Evolutionary conservation across 2,329 filamentous ascomycete genomes (phyloP), one percentile per base, ranked within the genome.

Genomic region (Cladorrhinum sp.): DNA sequence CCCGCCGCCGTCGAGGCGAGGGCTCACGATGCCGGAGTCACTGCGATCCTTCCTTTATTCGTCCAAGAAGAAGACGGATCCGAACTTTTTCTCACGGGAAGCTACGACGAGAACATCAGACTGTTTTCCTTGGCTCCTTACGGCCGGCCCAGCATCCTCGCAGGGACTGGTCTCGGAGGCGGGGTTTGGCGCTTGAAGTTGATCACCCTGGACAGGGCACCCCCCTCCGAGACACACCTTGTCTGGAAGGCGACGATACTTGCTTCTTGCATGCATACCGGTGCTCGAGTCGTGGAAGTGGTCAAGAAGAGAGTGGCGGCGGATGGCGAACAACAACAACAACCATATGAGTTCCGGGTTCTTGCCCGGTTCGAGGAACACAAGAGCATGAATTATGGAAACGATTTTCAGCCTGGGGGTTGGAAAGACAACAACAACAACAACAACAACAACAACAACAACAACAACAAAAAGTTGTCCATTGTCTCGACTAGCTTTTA

Each of bases 211-310:
- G 52, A 62, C 10, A 50, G 21, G n/a, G n/a, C n/a, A 14, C 70
- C 73, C 2, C 57, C 72, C 18, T 68, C 65, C 20, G 51, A 61
- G 18, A 62, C 62, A n/a, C n/a, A n/a, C 18, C 66, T 57, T n/a
- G 63, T 52, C 4, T 74, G 71, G 59, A 62, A 30, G 4, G 65
- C 72, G 53, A 72, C 80, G 50, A 76, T 96, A n/a, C 77, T 97
- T 46, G 93, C 88, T 16, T 96, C 92, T 51, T 97, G 95, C 71
- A 98, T 98, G 94, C 90, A 97, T 77, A 91, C 90, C 2, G 95
- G 95, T 0, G 82, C 86, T 9, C 84, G 88, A 58, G 75, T 98
- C n/a, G 69, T 89, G 6, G 75, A 80, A 42, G 69, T 85, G 18
- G 62, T 67, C 9, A 71, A 76, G 26, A 70, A 62, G 76, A 59